These are phyloP conservation scores for Leccinum ochraceum DNA, from an alignment of 768 basidiomycete genomes.

Conservation along the genomic window DNA sequence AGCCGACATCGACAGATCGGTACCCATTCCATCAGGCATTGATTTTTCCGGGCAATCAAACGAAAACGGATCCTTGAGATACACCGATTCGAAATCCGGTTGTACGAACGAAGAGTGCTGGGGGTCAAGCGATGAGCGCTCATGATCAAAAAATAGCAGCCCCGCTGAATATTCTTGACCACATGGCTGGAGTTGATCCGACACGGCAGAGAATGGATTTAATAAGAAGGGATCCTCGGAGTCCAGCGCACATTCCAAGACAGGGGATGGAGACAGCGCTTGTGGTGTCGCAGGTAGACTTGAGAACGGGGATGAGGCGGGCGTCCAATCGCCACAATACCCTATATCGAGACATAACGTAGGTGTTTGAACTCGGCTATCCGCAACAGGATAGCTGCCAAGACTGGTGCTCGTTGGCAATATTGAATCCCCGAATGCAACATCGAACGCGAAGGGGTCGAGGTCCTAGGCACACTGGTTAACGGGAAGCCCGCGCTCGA, in stretches of 20 bases:
- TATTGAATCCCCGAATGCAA: slow-evolving; percentile 33
- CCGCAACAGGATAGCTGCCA: slow-evolving; percentile 24
- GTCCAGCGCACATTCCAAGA: slow-evolving; percentile 26
- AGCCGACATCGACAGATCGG: slow-evolving; percentile 33
- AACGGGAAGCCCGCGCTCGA: neutral
- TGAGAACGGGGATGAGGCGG: slow-evolving; percentile 43
- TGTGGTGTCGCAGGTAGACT: slow-evolving; percentile 47
- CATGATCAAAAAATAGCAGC: slow-evolving; percentile 22
- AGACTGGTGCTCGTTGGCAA: slow-evolving; percentile 16
- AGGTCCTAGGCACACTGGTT: slow-evolving; percentile 23
- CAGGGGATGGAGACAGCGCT: slow-evolving; percentile 33
- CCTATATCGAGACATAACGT: slow-evolving; percentile 43
- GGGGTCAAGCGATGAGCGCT: slow-evolving; percentile 8
- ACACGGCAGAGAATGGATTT: slow-evolving; percentile 20
- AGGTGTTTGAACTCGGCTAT: slow-evolving; percentile 29
- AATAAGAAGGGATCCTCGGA: slow-evolving; percentile 22
- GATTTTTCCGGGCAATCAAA: slow-evolving; percentile 28
- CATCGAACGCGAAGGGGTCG: slow-evolving; percentile 32
- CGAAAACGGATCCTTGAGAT: slow-evolving; percentile 27
- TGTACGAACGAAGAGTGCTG: slow-evolving; percentile 18
- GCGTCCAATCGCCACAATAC: slow-evolving; percentile 43
- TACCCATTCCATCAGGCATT: slow-evolving; percentile 19
- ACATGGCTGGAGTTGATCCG: slow-evolving; percentile 16
- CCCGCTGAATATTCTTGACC: slow-evolving; percentile 22
- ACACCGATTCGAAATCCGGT: slow-evolving; percentile 22